Conservation (phyloP, 495 filamentous ascomycete genomes). For the Penicillium diatomitis region DNA sequence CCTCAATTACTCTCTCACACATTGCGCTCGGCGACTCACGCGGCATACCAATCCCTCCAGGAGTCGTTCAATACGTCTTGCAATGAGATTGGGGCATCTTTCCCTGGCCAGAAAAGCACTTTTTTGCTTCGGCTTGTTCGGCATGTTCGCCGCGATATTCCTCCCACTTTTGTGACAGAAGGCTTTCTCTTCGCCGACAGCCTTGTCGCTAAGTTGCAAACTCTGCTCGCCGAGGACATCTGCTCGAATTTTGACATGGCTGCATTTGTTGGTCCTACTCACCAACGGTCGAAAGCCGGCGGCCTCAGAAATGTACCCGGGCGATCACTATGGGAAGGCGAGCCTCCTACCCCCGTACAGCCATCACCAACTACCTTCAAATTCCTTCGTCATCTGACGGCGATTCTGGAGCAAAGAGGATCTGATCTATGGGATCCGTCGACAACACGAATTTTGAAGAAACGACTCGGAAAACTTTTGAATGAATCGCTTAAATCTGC, state of each 20-base stretch:
- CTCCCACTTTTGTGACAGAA: constrained; percentile 30
- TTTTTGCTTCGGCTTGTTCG: constrained; percentile 72
- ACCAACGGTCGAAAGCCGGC: constrained; percentile 4
- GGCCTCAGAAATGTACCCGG: constrained; percentile 26
- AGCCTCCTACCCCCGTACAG: constrained; percentile 67
- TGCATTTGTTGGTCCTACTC: constrained; percentile 6
- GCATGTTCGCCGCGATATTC: constrained; percentile 59
- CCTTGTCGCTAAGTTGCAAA: constrained; percentile 49
- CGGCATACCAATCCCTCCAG: constrained; percentile 53
- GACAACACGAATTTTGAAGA: constrained; percentile 57
- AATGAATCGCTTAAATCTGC: constrained; percentile 13
- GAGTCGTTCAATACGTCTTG: constrained; percentile 41
- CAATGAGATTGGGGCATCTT: constrained; percentile 28
- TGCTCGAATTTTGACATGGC: constrained; percentile 7
- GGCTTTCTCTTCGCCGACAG: constrained; percentile 31
- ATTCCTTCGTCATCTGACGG: constrained; percentile 56
- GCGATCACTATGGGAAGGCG: constrained; percentile 66
- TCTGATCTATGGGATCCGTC: constrained; percentile 75
- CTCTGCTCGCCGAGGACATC: constrained; percentile 38
- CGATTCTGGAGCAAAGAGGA: constrained; percentile 60
- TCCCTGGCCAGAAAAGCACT: constrained; percentile 48
- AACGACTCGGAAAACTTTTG: constrained; percentile 30
- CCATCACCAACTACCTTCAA: constrained; percentile 70
- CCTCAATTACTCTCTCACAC: constrained; percentile 52
- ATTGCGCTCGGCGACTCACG: constrained; percentile 45